phyloP scores from a whole-genome alignment of 1,284 basidiomycete species.

The Ceraceosorus bombacis region DNA sequence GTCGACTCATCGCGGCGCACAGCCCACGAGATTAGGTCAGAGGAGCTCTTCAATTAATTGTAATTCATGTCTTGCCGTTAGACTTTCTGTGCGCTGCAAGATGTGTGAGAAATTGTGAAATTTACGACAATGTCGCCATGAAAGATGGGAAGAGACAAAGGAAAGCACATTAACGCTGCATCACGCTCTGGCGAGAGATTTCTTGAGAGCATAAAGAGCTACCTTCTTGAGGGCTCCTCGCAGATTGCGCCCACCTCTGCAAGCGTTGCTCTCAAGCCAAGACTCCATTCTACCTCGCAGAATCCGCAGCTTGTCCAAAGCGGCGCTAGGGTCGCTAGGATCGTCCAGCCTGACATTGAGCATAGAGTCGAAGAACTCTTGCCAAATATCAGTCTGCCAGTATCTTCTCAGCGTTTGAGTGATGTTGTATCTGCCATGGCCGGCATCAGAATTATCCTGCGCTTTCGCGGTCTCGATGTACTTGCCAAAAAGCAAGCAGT shows the following conservation, averaged over 20 bases:
- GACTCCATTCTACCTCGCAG: constrained; percentile 73
- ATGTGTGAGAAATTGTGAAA: too few relatives aligned
- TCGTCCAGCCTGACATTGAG: constrained; percentile 56
- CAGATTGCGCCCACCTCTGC: constrained; percentile 63
- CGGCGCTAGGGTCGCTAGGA: constrained; percentile 34
- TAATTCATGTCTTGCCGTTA: too few relatives aligned
- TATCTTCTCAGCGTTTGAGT: constrained; percentile 79
- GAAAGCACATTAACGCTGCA: too few relatives aligned
- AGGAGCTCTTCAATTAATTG: too few relatives aligned
- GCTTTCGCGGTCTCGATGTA: constrained; percentile 55
- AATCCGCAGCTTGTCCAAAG: constrained; percentile 55
- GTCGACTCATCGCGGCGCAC: too few relatives aligned
- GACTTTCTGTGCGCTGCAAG: too few relatives aligned
- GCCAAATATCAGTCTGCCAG: constrained; percentile 89
- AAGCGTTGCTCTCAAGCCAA: constrained; percentile 62
- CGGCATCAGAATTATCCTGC: constrained; percentile 6
- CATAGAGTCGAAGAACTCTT: constrained; percentile 69
- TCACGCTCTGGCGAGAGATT: constrained; percentile 1
- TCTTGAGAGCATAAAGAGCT: constrained; percentile 42
- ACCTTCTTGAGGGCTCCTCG: constrained; percentile 43
- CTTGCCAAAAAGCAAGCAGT: constrained; percentile 91
- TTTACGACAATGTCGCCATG: too few relatives aligned
- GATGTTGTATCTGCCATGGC: constrained; percentile 14
- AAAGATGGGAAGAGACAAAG: too few relatives aligned
- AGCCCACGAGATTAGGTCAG: too few relatives aligned